Base-by-base conservation (phyloP, 75 land plant species). In the Selaginella tamariscina region DNA sequence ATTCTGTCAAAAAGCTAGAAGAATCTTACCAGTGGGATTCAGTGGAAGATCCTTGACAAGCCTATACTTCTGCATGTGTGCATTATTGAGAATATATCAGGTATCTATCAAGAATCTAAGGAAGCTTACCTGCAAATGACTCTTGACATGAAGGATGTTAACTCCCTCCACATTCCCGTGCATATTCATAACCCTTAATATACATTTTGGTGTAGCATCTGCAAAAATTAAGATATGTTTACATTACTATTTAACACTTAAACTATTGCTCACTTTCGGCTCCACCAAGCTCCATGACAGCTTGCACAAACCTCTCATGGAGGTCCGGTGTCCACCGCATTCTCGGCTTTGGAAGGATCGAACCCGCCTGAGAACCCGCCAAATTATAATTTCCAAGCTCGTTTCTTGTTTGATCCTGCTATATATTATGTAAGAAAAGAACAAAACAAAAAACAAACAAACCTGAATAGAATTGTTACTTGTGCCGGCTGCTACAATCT, bases 41-140 rank as follows among this genome's bases (percentile, higher is more conserved):
- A 66, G 71, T 67, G 85, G 88, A 30, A 78, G 31, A 68, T 73
- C 75, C 33, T 80, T 82, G 21, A 82, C 82, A 30, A 74, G 75
- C 32, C 88, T 71, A 67, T 85, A 85, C 56, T 85, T 85, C 88
- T 85, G 86, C 65, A 78, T 5, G 15, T n/a, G n/a, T n/a, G n/a
- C n/a, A n/a, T n/a, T n/a, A n/a, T n/a, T n/a, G n/a, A n/a, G n/a
- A n/a, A n/a, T n/a, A n/a, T n/a, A n/a, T n/a, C n/a, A n/a, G n/a
- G n/a, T n/a, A n/a, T n/a, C n/a, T n/a, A n/a, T n/a, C n/a, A 39
- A 39, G 15, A 39, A 39, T 15, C 5, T 5, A 39, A 15, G 15
- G 15, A 39, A 39, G 49, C 49, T 39, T 5, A 39, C 49, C 49
- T 39, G 49, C 11, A 39, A 15, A 39, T 39, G 49, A 39, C 49